Base-by-base conservation (phyloP, 495 filamentous ascomycete species). In the Talaromyces trachyspermus region DNA sequence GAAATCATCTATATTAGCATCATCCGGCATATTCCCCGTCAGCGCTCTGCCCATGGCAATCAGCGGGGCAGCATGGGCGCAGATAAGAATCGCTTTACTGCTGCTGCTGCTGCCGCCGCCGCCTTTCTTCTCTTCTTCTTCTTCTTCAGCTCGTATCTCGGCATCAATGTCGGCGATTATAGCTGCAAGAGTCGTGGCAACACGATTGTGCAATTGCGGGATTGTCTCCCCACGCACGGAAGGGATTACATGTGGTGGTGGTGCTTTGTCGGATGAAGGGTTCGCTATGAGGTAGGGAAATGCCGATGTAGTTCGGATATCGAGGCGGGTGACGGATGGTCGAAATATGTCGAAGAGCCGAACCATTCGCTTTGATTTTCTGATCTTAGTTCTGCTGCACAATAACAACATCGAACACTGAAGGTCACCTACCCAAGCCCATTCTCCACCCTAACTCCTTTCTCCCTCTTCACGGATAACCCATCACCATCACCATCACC, bases 21-120 rank as follows among this genome's bases (percentile, higher is more conserved):
- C 79, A 7, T 76, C 72, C 0, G 88, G 88, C 80, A 89, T 84
- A 3, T 57, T 47, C 0, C 86, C 87, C 11, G 88, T 95, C 52
- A 98, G 66, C 4, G 74, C 78, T 10, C 92, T 75, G 2, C 89
- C 92, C 46, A 89, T 81, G 5, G 85, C 84, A 56, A 98, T 94
- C 55, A 95, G 71, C 11, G 80, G 75, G 17, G 92, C 92, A 0
- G 91, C 92, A 69, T 98, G 92, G n/a, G 88, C 82, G 61, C 86
- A 95, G 11, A 98, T 75, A 18, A 95, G 52, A 12, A 96, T 69
- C 0, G 87, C 70, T 40, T 79, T 84, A 40, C 62, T 66, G 1
- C 61, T 62, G 4, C 56, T 52, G 35, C 15, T 42, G n/a, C 14
- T 26, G 12, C 61, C 61, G 4, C 56, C 52, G 35, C 15, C 26